Evolutionary conservation across 306 rosid genomes (phyloP).

Genomic region (Pterocarpus santalinus): DNA sequence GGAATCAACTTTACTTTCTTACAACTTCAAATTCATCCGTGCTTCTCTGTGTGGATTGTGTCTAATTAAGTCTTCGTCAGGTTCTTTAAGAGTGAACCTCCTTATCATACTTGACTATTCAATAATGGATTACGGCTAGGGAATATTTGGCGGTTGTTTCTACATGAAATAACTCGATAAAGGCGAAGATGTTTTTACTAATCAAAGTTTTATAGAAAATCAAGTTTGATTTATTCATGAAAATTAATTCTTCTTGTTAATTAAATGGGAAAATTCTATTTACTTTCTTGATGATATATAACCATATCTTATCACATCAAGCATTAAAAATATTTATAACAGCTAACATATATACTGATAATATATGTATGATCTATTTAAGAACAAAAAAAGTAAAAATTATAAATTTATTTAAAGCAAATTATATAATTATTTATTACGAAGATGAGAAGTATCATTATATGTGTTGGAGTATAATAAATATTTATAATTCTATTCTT

Average conservation of each 20-base stretch:
- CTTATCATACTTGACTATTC: background rate
- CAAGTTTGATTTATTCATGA: background rate
- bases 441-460: too few relatives aligned
- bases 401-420: too few relatives aligned
- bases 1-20: background rate
- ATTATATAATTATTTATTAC: too few relatives aligned
- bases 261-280: background rate
- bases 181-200: background rate
- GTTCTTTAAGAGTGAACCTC: background rate
- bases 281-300: too few relatives aligned
- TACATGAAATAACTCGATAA: background rate
- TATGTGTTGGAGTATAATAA: too few relatives aligned
- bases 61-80: background rate
- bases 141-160: too few relatives aligned
- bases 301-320: background rate
- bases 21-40: background rate
- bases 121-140: background rate
- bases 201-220: too few relatives aligned
- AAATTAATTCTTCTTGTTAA: background rate
- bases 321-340: too few relatives aligned
- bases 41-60: background rate
- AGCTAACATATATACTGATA: too few relatives aligned
- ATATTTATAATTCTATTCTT: too few relatives aligned
- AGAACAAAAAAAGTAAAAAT: too few relatives aligned
- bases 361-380: too few relatives aligned